Conservation (phyloP, 148 eudicot species). For the Arctostaphylos glauca region DNA sequence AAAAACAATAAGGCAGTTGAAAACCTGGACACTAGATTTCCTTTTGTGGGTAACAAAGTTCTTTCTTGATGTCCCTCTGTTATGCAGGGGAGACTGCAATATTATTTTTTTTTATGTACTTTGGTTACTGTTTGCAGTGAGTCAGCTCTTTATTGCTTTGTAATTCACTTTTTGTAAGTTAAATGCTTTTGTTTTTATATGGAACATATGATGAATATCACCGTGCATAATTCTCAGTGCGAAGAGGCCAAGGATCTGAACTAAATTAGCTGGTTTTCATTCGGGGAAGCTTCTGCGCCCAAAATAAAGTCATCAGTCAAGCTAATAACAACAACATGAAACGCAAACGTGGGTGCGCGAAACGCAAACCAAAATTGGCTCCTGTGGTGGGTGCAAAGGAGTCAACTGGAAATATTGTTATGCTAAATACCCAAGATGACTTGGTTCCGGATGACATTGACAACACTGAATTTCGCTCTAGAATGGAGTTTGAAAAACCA, state of each 20-base stretch:
- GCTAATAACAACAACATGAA: slow-evolving; percentile 35
- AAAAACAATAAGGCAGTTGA: neutral
- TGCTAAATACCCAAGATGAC: slow-evolving; percentile 22
- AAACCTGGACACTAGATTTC: neutral
- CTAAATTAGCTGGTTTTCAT: neutral
- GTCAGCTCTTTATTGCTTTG: neutral
- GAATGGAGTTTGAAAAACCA: slow-evolving; percentile 21
- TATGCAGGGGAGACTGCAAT: neutral
- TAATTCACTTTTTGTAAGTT: neutral
- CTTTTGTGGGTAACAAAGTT: neutral
- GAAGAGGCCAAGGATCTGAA: slow-evolving; percentile 19
- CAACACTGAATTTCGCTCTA: slow-evolving; percentile 18
- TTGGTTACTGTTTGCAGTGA: neutral
- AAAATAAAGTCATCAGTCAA: slow-evolving; percentile 6
- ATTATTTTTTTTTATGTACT: neutral
- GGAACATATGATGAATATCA: neutral
- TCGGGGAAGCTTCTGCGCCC: slow-evolving; percentile 12
- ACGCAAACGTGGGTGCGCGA: slow-evolving; percentile 47
- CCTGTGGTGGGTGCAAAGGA: slow-evolving; percentile 17
- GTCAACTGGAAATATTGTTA: slow-evolving; percentile 4
- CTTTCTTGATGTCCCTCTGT: neutral
- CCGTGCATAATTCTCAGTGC: neutral
- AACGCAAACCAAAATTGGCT: slow-evolving; percentile 36
- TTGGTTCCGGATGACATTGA: slow-evolving; percentile 37
- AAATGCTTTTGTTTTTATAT: neutral